These are phyloP conservation scores for Alternaria sp. DNA, from an alignment of 2,329 filamentous ascomycete species.

Conservation along the genomic window DNA sequence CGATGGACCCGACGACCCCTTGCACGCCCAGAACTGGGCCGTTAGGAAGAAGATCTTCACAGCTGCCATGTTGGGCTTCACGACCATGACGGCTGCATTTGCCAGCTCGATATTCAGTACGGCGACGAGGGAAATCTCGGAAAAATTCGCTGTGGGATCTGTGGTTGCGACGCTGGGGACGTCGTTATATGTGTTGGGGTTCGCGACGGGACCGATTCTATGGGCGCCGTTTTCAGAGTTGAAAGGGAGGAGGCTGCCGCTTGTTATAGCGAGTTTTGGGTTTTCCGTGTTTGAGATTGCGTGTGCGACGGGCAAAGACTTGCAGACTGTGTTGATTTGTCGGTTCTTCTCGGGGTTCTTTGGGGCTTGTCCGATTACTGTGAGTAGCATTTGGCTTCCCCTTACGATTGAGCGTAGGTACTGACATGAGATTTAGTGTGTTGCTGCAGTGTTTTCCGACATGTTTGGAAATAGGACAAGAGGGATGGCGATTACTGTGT, in stretches of 20 bases:
- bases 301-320: conserved; percentile 59
- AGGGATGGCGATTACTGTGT: conserved; percentile 58
- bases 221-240: conserved; percentile 63
- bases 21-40: conserved; percentile 90
- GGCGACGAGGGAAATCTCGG: conserved; percentile 42
- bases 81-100: conserved; percentile 73
- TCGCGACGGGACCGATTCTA: conserved; percentile 57
- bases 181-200: conserved; percentile 58
- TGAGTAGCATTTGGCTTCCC: conserved; percentile 38
- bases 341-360: conserved; percentile 64
- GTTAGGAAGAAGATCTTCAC: conserved; percentile 77
- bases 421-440: conserved; percentile 37
- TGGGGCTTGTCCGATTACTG: conserved; percentile 62
- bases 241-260: conserved; percentile 58
- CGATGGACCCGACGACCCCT: conserved; percentile 80
- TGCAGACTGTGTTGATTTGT: conserved; percentile 62
- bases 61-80: conserved; percentile 74
- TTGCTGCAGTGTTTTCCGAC: conserved; percentile 65
- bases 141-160: conserved; percentile 55
- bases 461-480: conserved; percentile 59
- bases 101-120: conserved; percentile 59
- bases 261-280: conserved; percentile 59
- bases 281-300: conserved; percentile 61
- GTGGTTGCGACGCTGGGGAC: conserved; percentile 61
- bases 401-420: neutral